Percentiles rank a stretch among this genome's conserved stretches.
Conservation (phyloP, 345 rosid species). For the Arabis hirsuta region DNA sequence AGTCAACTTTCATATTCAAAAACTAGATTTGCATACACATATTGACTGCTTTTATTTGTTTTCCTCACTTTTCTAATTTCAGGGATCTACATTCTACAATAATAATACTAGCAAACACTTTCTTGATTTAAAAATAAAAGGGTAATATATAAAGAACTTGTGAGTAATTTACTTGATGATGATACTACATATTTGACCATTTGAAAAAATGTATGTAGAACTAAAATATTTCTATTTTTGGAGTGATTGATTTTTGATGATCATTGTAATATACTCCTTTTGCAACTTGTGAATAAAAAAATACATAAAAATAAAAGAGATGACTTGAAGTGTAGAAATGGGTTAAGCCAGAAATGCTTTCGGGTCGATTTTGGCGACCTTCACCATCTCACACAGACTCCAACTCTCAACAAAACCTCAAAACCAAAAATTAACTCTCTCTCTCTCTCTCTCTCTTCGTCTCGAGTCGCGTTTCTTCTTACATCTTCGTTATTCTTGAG, state of each 20-base stretch:
- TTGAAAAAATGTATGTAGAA: no score
- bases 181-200: no score
- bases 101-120: not conserved
- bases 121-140: not conserved
- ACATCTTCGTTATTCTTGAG: conserved; percentile 12
- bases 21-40: conserved; percentile 21
- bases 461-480: conserved; percentile 34
- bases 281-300: conserved; percentile 14
- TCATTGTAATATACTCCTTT: no score
- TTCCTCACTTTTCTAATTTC: not conserved
- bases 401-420: conserved; percentile 41
- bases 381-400: conserved; percentile 40
- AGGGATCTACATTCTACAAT: not conserved
- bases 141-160: no score
- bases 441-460: conserved; percentile 14
- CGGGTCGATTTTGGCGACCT: conserved; percentile 33
- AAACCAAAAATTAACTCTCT: conserved; percentile 6
- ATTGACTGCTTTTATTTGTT: conserved; percentile 10
- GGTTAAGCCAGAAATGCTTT: conserved; percentile 27
- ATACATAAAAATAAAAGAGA: not conserved
- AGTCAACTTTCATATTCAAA: conserved; percentile 35
- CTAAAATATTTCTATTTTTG: not conserved
- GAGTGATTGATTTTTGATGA: not conserved
- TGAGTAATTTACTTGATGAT: no score
- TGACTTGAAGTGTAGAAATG: conserved; percentile 23